Conservation (phyloP, 129 eudicot genomes). For the Heracleum sosnowskyi region DNA sequence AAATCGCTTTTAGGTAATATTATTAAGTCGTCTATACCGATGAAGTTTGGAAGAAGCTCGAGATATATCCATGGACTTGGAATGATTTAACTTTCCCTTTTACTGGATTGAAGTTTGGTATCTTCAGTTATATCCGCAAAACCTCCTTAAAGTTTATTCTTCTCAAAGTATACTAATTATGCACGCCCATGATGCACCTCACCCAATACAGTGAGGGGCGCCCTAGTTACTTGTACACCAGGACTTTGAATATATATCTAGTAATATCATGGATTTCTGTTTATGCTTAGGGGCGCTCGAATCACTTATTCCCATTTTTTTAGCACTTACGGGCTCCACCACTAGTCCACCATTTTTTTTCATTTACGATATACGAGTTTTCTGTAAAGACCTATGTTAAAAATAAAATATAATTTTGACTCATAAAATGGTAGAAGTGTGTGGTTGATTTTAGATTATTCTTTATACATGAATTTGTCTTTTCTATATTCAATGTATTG, state of each 20-base stretch:
- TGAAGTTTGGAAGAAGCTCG: background rate
- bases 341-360: too few species aligned
- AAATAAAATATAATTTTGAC: too few species aligned
- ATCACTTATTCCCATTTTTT: too few species aligned
- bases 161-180: conserved; percentile 62
- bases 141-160: background rate
- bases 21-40: background rate
- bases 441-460: too few species aligned
- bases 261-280: conserved; percentile 94
- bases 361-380: too few species aligned
- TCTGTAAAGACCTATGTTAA: too few species aligned
- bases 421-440: too few species aligned
- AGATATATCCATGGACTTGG: too few species aligned
- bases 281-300: conserved; percentile 71
- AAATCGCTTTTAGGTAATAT: background rate
- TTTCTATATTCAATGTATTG: too few species aligned
- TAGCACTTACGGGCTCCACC: too few species aligned
- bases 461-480: too few species aligned
- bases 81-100: background rate
- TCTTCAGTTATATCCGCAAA: background rate
- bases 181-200: conserved; percentile 99
- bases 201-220: conserved; percentile 87
- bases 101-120: background rate
- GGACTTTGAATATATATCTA: conserved; percentile 77
- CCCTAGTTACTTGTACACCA: conserved; percentile 65